These are phyloP conservation scores for Rutstroemia sp. DNA, from an alignment of 2,329 filamentous ascomycete genomes.

Conservation along the genomic window DNA sequence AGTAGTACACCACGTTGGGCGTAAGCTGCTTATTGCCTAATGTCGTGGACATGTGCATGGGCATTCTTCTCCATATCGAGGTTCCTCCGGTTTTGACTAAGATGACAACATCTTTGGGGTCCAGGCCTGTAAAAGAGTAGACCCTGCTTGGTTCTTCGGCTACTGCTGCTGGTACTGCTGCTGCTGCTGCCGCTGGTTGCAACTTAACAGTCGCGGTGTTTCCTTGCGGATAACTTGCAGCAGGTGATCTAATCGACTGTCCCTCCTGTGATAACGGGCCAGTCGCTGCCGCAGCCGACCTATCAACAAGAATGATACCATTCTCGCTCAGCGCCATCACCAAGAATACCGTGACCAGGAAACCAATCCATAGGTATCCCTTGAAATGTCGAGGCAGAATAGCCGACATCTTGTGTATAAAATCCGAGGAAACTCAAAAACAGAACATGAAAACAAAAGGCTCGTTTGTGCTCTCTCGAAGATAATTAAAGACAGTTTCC, in stretches of 20 bases:
- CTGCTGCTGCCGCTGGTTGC: neutral
- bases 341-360: slow-evolving; percentile 11
- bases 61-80: slow-evolving; percentile 14
- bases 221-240: neutral
- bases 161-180: neutral
- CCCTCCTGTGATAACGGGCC: neutral
- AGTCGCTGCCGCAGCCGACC: neutral
- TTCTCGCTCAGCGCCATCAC: slow-evolving; percentile 15
- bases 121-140: neutral
- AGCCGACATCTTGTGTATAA: neutral
- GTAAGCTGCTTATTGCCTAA: slow-evolving; percentile 8
- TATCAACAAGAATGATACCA: neutral
- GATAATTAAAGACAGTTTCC: too few species aligned
- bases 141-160: neutral
- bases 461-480: too few species aligned
- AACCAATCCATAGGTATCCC: slow-evolving; percentile 15
- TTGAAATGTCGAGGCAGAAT: slow-evolving; percentile 12
- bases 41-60: slow-evolving; percentile 14
- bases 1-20: slow-evolving; percentile 12
- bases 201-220: too few species aligned
- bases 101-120: slow-evolving; percentile 13
- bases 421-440: too few species aligned
- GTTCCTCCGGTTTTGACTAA: slow-evolving; percentile 15
- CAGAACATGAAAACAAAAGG: too few species aligned
- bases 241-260: neutral